Base-by-base conservation (phyloP, 345 rosid species). In the Bruguiera gymnorhiza region DNA sequence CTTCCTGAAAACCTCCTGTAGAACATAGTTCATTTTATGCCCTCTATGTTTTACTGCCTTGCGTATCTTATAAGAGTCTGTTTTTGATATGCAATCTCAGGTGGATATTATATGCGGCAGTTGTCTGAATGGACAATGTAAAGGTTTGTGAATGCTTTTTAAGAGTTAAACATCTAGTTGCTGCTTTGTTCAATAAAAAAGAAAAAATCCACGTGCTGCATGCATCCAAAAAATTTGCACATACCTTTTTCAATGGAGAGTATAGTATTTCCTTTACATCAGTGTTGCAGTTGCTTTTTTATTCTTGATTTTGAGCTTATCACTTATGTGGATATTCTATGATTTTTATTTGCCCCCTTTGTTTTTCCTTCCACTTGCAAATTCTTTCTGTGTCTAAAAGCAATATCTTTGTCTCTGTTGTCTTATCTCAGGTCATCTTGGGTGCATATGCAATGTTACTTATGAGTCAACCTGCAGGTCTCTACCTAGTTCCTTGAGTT, bases 391-490 rank as follows among this genome's bases (percentile, higher is more conserved):
- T 39, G n/a, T 62, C 59, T 55, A 65, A 39, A 54, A 54, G 32
- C 13, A n/a, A 43, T 60, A 11, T 67, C 60, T 15, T 31, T 63
- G 34, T 67, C 46, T 72, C 59, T 73, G 58, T 68, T 58, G 20
- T 65, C 37, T 29, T 31, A 37, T 83, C 52, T 73, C 81, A 95
- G 99, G 88, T 75, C 86, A 82, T 80, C 85, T 76, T 77, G 97
- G 97, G 65, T 95, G 97, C 85, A 82, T 95, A 69, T 95, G 99
- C 90, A 86, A 86, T 81, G 87, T 90, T 62, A 85, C 86, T 10
- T 84, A 79, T 30, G 86, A 85, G 69, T 88, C 97, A 75, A 71
- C 83, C 39, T 95, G 99, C 93, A 95, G 99, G 99, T 95, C 65
- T 73, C 62, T 72, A 53, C 31, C 66, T 13, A 32, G 16, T 61